Base-by-base conservation (phyloP, 768 basidiomycete species). In the Cytidiella melzeri region DNA sequence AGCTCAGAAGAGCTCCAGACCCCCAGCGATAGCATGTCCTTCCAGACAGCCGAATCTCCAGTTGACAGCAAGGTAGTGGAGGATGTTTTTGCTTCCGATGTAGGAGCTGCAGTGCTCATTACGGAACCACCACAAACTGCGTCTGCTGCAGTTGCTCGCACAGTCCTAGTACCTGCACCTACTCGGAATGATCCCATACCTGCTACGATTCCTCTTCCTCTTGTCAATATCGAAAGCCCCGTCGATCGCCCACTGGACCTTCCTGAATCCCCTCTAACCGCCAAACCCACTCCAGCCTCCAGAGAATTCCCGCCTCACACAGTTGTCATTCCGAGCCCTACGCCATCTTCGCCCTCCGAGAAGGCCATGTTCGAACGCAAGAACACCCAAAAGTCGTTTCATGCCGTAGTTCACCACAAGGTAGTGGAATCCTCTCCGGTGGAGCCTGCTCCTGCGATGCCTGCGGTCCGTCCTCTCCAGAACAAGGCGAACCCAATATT, bases 321-420 rank as follows among this genome's bases (percentile, higher is more conserved):
- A 23, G 48, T 49, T 25, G 54, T 34, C 15, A 43, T 48, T 5
- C 46, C 51, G 6, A 44, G 45, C 25, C 30, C 30, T 27, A 3
- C 42, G 49, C 27, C 50, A 56, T 24, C 25, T 52, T 45, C 28
- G 36, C 47, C 45, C 12, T 52, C 52, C 5, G 61, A 61, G n/a
- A 55, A 57, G 37, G 55, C 61, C 0, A 46, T 53, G 18, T 49
- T 60, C 27, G 58, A 58, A 18, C 54, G 43, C 3, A 54, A 56
- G 25, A 44, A 58, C 3, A 56, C 55, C 0, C 61, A 55, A 12
- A 53, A 52, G 34, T 60, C 61, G 26, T 67, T 67, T 57, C 59
- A 44, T 40, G 67, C 67, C 2, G 62, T 68, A 21, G 67, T 68
- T 24, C 67, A 68, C 37, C 55, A 58, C 30, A 64, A 62, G 50